Percentiles rank a stretch among this genome's conserved stretches.
These are phyloP conservation scores for Fusarium sulawesiense DNA, from an alignment of 2,329 filamentous ascomycete species.

Conservation along the genomic window DNA sequence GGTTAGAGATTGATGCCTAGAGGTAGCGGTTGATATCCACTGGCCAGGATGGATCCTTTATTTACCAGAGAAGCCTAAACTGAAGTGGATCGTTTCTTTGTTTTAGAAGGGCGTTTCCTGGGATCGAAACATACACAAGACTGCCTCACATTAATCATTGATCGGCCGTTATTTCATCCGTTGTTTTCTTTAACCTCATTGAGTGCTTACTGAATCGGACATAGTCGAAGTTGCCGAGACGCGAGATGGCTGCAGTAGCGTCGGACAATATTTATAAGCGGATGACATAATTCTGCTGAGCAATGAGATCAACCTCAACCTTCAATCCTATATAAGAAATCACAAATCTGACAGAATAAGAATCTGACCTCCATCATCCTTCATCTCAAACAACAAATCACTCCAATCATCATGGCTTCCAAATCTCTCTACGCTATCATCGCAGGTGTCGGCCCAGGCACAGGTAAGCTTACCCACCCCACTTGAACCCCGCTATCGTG, in stretches of 20 bases:
- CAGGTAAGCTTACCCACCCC: slow-evolving; percentile 51
- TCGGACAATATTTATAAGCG: slow-evolving; percentile 34
- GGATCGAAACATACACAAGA: no score
- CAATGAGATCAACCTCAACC: slow-evolving; percentile 9
- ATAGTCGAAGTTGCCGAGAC: background rate
- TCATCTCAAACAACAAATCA: no score
- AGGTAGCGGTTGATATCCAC: background rate
- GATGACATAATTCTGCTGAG: slow-evolving; percentile 31
- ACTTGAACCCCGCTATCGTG: background rate
- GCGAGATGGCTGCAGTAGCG: background rate
- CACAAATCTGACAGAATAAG: background rate
- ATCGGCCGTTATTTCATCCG: no score
- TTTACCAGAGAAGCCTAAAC: no score
- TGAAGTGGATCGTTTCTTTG: no score
- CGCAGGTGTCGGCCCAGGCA: slow-evolving; percentile 79
- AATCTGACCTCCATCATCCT: background rate
- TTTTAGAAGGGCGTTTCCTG: fast-evolving
- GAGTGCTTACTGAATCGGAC: background rate
- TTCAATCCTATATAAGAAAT: background rate
- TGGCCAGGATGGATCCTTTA: no score
- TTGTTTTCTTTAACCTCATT: no score
- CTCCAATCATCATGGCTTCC: slow-evolving; percentile 24
- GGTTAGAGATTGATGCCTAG: background rate
- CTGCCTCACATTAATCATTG: no score
- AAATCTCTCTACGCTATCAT: slow-evolving; percentile 71